Conservation (phyloP, 805 yeast species). For the Yamadazyma takamatsuzukensis region DNA sequence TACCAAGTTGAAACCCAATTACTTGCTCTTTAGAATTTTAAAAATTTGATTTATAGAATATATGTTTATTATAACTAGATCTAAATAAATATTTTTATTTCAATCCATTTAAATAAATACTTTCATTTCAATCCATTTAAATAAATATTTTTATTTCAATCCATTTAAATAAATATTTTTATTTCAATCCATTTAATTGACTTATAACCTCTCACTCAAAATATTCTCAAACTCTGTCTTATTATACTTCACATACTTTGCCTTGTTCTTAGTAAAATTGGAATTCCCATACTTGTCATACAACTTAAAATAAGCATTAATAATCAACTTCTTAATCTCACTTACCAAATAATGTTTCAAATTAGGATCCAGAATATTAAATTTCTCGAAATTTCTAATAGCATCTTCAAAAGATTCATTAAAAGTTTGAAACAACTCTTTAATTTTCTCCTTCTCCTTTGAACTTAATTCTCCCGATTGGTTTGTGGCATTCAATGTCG, state of each 20-base stretch:
- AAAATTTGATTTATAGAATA: too few species aligned
- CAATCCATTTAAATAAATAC: too few species aligned
- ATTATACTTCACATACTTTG: constrained; percentile 68
- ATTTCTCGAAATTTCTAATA: constrained; percentile 59
- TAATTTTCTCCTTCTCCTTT: constrained; percentile 78
- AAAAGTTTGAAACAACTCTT: constrained; percentile 80
- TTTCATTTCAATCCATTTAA: too few species aligned
- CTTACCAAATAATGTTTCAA: constrained; percentile 60
- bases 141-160: too few species aligned
- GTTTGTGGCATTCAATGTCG: constrained; percentile 41
- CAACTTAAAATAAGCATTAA: constrained; percentile 82
- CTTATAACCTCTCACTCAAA: constrained; percentile 20
- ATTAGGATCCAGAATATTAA: constrained; percentile 61
- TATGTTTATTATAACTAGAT: too few species aligned
- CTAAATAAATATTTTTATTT: too few species aligned
- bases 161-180: too few species aligned
- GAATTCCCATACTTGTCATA: constrained; percentile 69
- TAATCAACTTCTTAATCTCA: constrained; percentile 70
- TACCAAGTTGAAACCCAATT: too few species aligned
- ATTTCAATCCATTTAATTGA: too few species aligned
- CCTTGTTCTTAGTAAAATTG: constrained; percentile 68
- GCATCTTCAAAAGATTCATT: constrained; percentile 81
- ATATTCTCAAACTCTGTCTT: constrained; percentile 41
- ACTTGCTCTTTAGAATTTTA: too few species aligned
- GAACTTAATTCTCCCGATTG: constrained; percentile 31